Base-by-base conservation (phyloP, 1,139 yeast species). In the Magnusiomyces fungicola region DNA sequence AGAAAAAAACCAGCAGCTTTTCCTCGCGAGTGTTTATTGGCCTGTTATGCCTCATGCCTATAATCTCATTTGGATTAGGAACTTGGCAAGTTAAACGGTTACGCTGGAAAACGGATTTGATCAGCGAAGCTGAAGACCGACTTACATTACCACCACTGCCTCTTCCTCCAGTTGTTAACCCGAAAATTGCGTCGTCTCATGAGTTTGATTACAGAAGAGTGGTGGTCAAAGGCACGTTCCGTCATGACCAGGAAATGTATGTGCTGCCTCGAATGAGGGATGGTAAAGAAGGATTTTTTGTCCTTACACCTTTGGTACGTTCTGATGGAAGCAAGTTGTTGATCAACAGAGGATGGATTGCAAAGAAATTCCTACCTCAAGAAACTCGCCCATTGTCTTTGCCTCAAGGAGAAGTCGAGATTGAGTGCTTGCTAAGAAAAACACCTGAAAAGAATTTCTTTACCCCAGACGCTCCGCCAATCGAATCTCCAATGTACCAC, bases 301-400 rank as follows among this genome's bases (percentile, higher is more conserved):
- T 92, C 12, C 80, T 87, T 36, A 83, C 95, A 7, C 98, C 98
- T 3, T 79, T 92, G 61, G 75, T 80, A 25, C 78, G 95, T 53
- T 27, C 30, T 12, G 49, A 53, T 27, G 63, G 57, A 10, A 47
- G 54, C 30, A 58, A 57, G 24, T 70, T 90, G 25, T 71, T 92
- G 50, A 76, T 92, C 32, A 95, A 88, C 65, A 77, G 99, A 57
- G 99, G 99, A 6, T 92, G 97, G 96, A 81, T 92, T 44, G 71
- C 79, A 32, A 88, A 84, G 58, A 83, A 81, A 18, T 80, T 79
- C 56, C 82, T 84, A 4, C 71, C 80, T 25, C 95, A 94, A 30
- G 68, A 71, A 10, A 68, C 73, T 5, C 76, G 98, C 58, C 59
- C 73, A 76, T 43, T 90, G 78, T 81, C 94, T 1, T 62, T 83